Percentiles rank a stretch among this genome's conserved stretches.
Evolutionary conservation across 2,329 filamentous ascomycete species (phyloP).

Genomic region (Hymenoscyphus fraxineus): DNA sequence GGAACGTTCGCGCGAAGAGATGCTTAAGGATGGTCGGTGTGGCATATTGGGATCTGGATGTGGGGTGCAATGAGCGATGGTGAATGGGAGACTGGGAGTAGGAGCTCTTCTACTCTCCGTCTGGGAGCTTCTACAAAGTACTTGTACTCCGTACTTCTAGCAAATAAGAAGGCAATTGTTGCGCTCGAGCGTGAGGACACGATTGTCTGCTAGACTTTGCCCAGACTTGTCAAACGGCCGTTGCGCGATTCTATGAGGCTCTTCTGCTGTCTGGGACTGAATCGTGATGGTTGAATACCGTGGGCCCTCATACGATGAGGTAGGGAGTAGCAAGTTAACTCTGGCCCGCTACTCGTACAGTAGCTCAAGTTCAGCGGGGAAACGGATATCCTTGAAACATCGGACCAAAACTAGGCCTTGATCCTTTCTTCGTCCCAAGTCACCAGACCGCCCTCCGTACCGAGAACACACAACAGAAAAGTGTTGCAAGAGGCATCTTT

Average conservation of each 20-base stretch:
- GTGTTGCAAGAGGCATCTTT: neutral
- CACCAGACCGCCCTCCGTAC: neutral
- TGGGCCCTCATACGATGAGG: neutral
- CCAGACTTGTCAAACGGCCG: neutral
- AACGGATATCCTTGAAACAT: neutral
- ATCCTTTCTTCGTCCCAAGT: neutral
- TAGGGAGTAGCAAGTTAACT: neutral
- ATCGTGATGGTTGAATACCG: neutral
- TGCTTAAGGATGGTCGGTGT: conserved; percentile 9
- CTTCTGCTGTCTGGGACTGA: neutral
- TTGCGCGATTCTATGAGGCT: neutral
- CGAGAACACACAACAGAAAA: neutral
- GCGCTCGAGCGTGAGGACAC: neutral
- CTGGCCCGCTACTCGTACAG: neutral
- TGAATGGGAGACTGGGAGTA: neutral
- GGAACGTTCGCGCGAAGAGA: conserved; percentile 30
- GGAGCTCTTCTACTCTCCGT: neutral
- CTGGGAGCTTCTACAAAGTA: neutral
- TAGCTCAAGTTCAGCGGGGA: neutral
- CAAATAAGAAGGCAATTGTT: neutral
- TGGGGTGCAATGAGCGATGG: neutral
- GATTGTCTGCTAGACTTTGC: neutral
- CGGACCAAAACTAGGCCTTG: neutral
- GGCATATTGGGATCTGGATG: neutral
- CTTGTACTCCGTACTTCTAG: too few species aligned